phyloP scores from a whole-genome alignment of 176 grass and related monocot genomes.

The Lolium rigidum region DNA sequence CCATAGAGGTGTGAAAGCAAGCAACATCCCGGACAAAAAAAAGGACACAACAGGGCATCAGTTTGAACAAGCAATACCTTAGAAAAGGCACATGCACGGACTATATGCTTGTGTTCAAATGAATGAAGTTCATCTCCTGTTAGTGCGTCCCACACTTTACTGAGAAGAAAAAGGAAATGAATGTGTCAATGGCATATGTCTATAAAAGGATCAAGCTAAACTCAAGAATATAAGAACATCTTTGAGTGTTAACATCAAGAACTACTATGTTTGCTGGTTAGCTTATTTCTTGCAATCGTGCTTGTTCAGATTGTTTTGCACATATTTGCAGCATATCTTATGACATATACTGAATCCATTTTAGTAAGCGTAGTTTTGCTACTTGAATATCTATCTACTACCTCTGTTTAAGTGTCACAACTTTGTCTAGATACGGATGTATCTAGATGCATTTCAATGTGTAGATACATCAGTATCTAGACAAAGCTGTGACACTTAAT shows the following conservation, averaged over 20 bases:
- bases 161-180: constrained; percentile 44
- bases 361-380: not conserved
- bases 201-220: not conserved
- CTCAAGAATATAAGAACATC: not conserved
- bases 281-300: constrained; percentile 7
- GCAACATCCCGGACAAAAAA: not conserved
- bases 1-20: not conserved
- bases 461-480: too few relatives aligned
- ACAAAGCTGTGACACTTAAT: too few relatives aligned
- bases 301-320: not conserved
- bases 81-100: constrained; percentile 89
- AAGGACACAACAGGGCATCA: not conserved
- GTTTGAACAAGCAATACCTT: constrained; percentile 58
- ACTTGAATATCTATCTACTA: not conserved
- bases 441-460: too few relatives aligned
- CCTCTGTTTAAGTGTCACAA: too few relatives aligned
- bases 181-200: not conserved
- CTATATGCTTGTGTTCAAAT: constrained; percentile 97
- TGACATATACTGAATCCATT: not conserved
- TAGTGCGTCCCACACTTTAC: constrained; percentile 95
- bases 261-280: not conserved
- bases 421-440: too few relatives aligned
- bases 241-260: not conserved
- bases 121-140: constrained; percentile 88
- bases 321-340: not conserved